These are phyloP conservation scores for Kodamaea kakaduensis DNA, from an alignment of 805 yeast genomes.

Conservation along the genomic window DNA sequence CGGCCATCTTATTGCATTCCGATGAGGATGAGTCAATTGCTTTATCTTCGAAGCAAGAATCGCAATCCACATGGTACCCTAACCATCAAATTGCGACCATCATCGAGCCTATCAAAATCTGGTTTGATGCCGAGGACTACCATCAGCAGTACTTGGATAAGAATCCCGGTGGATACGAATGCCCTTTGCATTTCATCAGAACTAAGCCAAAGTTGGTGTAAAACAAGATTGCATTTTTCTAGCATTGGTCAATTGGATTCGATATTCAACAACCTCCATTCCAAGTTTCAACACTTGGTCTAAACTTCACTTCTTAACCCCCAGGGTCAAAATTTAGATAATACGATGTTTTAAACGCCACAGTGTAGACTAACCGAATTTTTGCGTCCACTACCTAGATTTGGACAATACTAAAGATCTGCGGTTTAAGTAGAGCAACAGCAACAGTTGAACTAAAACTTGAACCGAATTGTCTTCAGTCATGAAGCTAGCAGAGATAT, in stretches of 20 bases:
- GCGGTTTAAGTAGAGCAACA: no score
- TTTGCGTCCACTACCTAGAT: no score
- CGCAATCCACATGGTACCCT: slow-evolving; percentile 77
- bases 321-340: no score
- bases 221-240: background rate
- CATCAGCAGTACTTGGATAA: slow-evolving; percentile 79
- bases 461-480: no score
- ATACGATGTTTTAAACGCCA: no score
- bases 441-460: no score
- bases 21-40: slow-evolving; percentile 49
- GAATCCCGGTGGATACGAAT: slow-evolving; percentile 84
- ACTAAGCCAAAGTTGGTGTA: slow-evolving; percentile 43
- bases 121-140: slow-evolving; percentile 94
- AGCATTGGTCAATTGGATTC: slow-evolving; percentile 9
- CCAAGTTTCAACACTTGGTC: slow-evolving; percentile 9
- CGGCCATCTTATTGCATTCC: slow-evolving; percentile 67
- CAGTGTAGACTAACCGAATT: no score
- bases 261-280: slow-evolving; percentile 9
- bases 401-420: no score
- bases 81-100: slow-evolving; percentile 62
- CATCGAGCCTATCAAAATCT: slow-evolving; percentile 62
- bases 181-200: slow-evolving; percentile 85
- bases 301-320: slow-evolving; percentile 3
- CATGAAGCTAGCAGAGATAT: no score
- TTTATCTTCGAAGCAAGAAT: slow-evolving; percentile 41